phyloP scores from a whole-genome alignment of 2,329 filamentous ascomycete species.

The Cladosporium sp. region DNA sequence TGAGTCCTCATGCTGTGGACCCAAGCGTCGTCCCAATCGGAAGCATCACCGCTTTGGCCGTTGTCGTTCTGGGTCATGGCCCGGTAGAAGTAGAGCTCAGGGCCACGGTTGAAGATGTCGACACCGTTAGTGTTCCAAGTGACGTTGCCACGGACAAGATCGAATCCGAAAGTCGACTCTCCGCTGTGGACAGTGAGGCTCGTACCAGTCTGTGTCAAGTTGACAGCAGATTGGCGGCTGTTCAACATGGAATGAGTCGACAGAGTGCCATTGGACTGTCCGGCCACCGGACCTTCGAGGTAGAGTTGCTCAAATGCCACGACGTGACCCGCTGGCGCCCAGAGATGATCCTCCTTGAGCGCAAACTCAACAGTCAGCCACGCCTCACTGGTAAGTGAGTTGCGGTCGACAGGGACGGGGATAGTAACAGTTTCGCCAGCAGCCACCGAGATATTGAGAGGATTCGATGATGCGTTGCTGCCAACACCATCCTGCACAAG shows the following conservation, averaged over 20 bases:
- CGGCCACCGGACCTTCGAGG: constrained; percentile 31
- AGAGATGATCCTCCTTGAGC: constrained; percentile 36
- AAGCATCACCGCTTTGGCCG: constrained; percentile 46
- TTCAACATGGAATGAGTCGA: background rate
- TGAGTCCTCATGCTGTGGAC: constrained; percentile 26
- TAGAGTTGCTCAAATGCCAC: constrained; percentile 34
- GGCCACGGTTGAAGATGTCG: constrained; percentile 23
- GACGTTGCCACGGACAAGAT: constrained; percentile 18
- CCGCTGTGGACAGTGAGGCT: constrained; percentile 15
- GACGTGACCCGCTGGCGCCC: constrained; percentile 38
- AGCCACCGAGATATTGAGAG: constrained; percentile 18
- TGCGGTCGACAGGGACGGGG: constrained; percentile 19
- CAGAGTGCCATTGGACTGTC: constrained; percentile 13
- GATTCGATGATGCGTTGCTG: background rate
- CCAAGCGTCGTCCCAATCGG: constrained; percentile 54
- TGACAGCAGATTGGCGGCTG: constrained; percentile 4
- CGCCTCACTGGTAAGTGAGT: constrained; percentile 19
- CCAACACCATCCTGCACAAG: constrained; percentile 8
- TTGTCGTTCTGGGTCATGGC: constrained; percentile 68
- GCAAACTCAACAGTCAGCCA: constrained; percentile 33
- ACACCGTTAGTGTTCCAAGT: constrained; percentile 29
- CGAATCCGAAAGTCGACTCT: constrained; percentile 11
- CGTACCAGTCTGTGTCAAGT: constrained; percentile 14
- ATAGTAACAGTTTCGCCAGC: constrained; percentile 26
- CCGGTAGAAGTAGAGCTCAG: constrained; percentile 55